These are phyloP conservation scores for Wakefieldia striispora DNA, from an alignment of 768 basidiomycete genomes.

Conservation along the genomic window DNA sequence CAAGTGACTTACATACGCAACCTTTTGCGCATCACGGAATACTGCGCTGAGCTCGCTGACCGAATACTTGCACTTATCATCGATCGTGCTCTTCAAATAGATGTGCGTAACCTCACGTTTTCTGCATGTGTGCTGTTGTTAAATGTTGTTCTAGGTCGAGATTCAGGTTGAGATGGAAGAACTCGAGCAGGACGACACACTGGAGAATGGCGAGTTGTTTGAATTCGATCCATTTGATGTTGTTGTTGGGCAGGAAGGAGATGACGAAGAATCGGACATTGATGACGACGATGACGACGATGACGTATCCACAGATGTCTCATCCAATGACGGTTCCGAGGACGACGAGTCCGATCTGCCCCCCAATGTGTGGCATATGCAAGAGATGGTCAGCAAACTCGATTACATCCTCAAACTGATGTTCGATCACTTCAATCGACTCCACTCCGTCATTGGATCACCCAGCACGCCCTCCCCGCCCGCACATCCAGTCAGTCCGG, in stretches of 20 bases:
- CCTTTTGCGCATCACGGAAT: conserved; percentile 73
- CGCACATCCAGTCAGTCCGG: conserved; percentile 3
- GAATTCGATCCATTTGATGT: conserved; percentile 85
- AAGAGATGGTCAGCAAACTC: conserved; percentile 88
- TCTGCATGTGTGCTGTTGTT: neutral
- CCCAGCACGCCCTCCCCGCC: conserved; percentile 15
- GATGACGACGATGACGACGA: conserved; percentile 49
- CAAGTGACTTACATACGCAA: conserved; percentile 94
- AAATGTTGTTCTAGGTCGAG: conserved; percentile 64
- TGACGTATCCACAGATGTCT: conserved; percentile 68
- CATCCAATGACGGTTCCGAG: conserved; percentile 63
- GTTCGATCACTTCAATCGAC: conserved; percentile 78
- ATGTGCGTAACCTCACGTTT: conserved; percentile 52
- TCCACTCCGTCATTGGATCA: conserved; percentile 31
- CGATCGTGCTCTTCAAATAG: conserved; percentile 93
- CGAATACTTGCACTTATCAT: conserved; percentile 83
- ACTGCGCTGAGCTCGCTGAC: conserved; percentile 86
- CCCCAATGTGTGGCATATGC: conserved; percentile 64
- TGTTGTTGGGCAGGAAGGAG: conserved; percentile 73
- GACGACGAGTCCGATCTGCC: conserved; percentile 36
- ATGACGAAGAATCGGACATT: conserved; percentile 55
- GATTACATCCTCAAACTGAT: conserved; percentile 83
- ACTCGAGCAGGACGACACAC: conserved; percentile 62
- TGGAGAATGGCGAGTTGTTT: conserved; percentile 58
- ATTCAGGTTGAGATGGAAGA: conserved; percentile 96